Evolutionary conservation across 2,329 filamentous ascomycete species (phyloP).

Genomic region (Rutstroemia sp.): DNA sequence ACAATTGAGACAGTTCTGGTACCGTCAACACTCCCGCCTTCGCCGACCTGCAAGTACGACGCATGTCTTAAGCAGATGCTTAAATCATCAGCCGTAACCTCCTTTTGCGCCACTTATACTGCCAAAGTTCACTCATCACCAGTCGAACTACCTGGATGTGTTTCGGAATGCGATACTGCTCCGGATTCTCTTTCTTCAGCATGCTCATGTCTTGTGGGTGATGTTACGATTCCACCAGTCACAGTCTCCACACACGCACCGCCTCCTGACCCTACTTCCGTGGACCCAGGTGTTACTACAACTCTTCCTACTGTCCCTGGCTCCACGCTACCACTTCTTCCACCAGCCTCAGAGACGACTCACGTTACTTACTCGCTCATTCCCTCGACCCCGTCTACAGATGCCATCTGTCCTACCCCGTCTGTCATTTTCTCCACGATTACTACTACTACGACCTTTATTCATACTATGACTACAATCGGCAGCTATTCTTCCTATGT

Average conservation of each 20-base stretch:
- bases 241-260: not conserved
- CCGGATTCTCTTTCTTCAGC: constrained; percentile 16
- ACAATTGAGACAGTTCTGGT: not conserved
- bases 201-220: constrained; percentile 13
- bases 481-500: not conserved
- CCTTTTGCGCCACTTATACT: constrained; percentile 19
- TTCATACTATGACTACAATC: not conserved
- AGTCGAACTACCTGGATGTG: constrained; percentile 9
- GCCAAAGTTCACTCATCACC: constrained; percentile 12
- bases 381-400: not conserved
- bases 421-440: not conserved
- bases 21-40: not conserved
- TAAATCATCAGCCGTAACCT: constrained; percentile 7
- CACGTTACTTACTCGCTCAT: not conserved
- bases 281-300: not conserved
- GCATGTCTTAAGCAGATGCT: constrained; percentile 18
- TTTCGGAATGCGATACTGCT: constrained; percentile 10
- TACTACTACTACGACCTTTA: constrained; percentile 1
- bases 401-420: not conserved
- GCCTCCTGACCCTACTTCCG: not conserved
- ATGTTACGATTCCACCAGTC: not conserved
- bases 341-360: not conserved
- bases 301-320: not conserved
- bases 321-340: not conserved
- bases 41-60: constrained; percentile 12